Evolutionary conservation across 495 filamentous ascomycete genomes (phyloP).

Genomic region (Lasiosphaeris hirsuta): DNA sequence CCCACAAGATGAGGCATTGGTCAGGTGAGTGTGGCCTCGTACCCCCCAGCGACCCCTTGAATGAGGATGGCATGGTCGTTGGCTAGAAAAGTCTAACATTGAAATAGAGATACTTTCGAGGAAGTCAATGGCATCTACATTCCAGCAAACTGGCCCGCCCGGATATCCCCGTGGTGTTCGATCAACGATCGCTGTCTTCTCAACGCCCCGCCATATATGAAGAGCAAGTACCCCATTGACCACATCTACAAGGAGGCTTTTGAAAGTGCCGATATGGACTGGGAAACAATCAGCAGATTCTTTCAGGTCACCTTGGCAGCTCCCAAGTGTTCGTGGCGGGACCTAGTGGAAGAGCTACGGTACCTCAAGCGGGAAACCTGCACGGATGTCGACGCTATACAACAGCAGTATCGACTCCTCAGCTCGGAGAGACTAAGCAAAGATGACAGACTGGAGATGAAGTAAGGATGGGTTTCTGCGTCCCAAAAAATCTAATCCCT

Average conservation of each 20-base stretch:
- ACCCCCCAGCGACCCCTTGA: no score
- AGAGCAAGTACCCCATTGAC: constrained; percentile 2
- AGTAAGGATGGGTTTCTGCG: no score
- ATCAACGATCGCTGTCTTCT: no score
- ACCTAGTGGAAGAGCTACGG: neutral
- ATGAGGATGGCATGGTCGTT: no score
- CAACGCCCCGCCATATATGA: constrained; percentile 12
- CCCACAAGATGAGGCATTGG: no score
- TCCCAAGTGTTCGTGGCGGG: neutral
- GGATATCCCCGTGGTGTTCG: no score
- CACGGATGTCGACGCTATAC: neutral
- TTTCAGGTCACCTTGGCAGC: constrained; percentile 15
- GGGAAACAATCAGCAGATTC: constrained; percentile 16
- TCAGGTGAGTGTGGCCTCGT: no score
- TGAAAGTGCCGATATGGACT: neutral
- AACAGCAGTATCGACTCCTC: neutral
- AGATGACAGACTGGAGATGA: neutral
- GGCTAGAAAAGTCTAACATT: no score
- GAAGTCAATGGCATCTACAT: no score
- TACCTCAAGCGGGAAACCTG: neutral
- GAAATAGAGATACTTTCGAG: no score
- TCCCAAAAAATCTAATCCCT: no score
- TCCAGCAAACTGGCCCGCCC: no score
- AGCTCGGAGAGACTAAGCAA: neutral
- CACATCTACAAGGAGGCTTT: neutral